Evolutionary conservation across 257 asterid species (phyloP).

Genomic region (Rehmannia glutinosa): DNA sequence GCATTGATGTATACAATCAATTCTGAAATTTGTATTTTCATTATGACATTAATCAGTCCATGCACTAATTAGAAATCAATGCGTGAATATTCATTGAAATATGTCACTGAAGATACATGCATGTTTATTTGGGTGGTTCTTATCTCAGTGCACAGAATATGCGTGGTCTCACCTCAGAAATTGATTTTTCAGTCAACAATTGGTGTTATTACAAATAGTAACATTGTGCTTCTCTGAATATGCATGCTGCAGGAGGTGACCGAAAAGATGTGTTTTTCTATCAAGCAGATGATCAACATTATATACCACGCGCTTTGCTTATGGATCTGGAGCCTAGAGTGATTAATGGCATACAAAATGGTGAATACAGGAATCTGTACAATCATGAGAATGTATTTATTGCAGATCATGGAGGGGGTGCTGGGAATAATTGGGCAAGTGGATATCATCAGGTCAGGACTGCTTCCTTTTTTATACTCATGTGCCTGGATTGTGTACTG

Average conservation of each 20-base stretch:
- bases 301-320: constrained; percentile 87
- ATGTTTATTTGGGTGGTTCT: background rate
- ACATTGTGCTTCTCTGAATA: constrained; percentile 14
- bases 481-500: background rate
- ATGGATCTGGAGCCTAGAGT: constrained; percentile 99
- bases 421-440: constrained; percentile 99
- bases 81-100: background rate
- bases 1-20: background rate
- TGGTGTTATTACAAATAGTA: no score
- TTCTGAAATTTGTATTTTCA: background rate
- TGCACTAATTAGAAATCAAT: background rate
- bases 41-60: no score
- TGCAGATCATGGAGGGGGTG: constrained; percentile 97
- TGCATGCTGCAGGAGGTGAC: constrained; percentile 73
- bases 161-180: background rate
- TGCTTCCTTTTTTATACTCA: constrained; percentile 1
- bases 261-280: constrained; percentile 97
- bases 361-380: constrained; percentile 93
- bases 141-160: background rate
- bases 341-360: constrained; percentile 89
- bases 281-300: constrained; percentile 99
- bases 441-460: constrained; percentile 88
- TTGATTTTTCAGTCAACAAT: background rate
- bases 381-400: constrained; percentile 93
- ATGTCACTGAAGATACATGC: background rate